Percentiles rank a stretch among this genome's conserved stretches.
Conservation (phyloP, 768 basidiomycete genomes). For the Tubosaeta sp. region DNA sequence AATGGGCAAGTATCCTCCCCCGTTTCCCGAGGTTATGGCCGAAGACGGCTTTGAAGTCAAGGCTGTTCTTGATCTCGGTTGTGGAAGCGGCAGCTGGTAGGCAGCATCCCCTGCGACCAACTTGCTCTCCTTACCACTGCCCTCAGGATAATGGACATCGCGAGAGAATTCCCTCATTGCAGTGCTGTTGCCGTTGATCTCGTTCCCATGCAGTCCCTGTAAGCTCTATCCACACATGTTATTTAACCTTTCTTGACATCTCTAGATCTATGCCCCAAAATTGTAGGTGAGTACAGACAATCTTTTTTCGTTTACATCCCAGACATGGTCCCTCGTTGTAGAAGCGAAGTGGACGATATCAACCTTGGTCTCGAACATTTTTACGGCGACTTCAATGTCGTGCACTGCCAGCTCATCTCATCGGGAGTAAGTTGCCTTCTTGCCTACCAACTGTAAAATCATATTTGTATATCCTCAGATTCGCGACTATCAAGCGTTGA, state of each 20-base stretch:
- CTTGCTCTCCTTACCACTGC: slow-evolving; percentile 7
- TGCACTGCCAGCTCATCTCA: slow-evolving; percentile 66
- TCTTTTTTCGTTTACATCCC: neutral
- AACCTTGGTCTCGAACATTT: slow-evolving; percentile 82
- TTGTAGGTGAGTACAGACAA: slow-evolving; percentile 46
- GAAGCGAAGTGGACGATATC: slow-evolving; percentile 82
- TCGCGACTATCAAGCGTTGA: slow-evolving; percentile 57
- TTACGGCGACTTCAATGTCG: slow-evolving; percentile 73
- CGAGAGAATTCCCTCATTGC: slow-evolving; percentile 67
- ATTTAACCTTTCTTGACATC: slow-evolving; percentile 17
- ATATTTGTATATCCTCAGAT: slow-evolving; percentile 42
- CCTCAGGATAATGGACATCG: slow-evolving; percentile 70
- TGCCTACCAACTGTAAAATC: slow-evolving; percentile 11
- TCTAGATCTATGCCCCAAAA: slow-evolving; percentile 64
- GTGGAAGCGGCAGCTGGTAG: slow-evolving; percentile 76
- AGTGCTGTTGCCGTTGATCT: slow-evolving; percentile 72
- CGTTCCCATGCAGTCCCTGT: slow-evolving; percentile 74
- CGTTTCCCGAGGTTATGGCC: slow-evolving; percentile 53
- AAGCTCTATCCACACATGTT: slow-evolving; percentile 26
- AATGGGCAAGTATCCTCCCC: slow-evolving; percentile 65
- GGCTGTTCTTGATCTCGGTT: slow-evolving; percentile 69
- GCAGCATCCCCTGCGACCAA: slow-evolving; percentile 7
- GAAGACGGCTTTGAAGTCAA: slow-evolving; percentile 59
- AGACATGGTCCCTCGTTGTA: slow-evolving; percentile 25
- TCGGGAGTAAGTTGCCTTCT: slow-evolving; percentile 58